Base-by-base conservation (phyloP, 2,329 filamentous ascomycete genomes). In the Ophiostoma sp. region DNA sequence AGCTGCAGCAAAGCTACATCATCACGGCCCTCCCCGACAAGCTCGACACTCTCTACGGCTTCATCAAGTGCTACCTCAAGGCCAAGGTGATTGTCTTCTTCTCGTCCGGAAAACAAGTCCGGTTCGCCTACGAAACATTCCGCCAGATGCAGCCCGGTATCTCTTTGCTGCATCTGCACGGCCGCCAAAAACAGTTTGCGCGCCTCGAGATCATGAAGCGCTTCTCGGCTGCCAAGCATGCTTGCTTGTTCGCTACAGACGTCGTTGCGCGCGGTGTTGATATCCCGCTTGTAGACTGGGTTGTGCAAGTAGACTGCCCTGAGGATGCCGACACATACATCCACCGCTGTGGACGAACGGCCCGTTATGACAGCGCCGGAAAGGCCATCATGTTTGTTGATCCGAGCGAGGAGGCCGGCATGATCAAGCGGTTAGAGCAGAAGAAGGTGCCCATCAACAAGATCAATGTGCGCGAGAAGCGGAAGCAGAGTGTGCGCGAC, bases 241-340 rank as follows among this genome's bases (percentile, higher is more conserved):
- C 92, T 0, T 97, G 95, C 75, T 83, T 99, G 0, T 97, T 99
- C 76, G 92, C 95, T 1, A 99, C 95, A 0, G 95, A 99, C 76
- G 92, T 99, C 5, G 93, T 96, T 4, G 95, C 95, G 0, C 86
- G 95, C 77, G 95, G 95, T 72, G 85, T 99, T 12, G 95, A 99
- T 77, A 98, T 99, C 76, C 95, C 95, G 0, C 89, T 93, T 3
- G 95, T 99, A 0, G 95, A 99, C 77, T 99, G 95, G 90, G 95
- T 99, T 5, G 92, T 99, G n/a, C 95, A 99, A 76, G 85, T 92
- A n/a, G 95, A 99, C 77, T 96, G 92, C 73, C 95, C 95, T 0
- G 95, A 99, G 77, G 94, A 99, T 77, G 90, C 91, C 4, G 95
- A 98, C 75, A 99, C 95, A 0, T 99, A 99, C 75, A 98, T 99